Evolutionary conservation across 495 filamentous ascomycete species (phyloP).

Genomic region (Tetracladium setigerum): DNA sequence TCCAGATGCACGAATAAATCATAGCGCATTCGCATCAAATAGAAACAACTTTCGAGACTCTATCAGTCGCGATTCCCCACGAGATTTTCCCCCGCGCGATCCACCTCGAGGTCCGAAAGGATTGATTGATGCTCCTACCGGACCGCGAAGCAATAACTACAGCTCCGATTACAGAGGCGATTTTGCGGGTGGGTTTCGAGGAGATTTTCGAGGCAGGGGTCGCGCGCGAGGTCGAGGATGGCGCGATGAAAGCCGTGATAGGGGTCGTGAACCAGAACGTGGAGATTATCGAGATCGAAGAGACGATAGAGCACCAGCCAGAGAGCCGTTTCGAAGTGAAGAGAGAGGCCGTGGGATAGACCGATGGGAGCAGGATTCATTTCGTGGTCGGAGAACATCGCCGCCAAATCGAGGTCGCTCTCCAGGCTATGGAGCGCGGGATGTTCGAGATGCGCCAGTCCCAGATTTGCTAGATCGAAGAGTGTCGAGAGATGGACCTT

Average conservation of each 20-base stretch:
- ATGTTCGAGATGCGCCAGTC: conserved; percentile 18
- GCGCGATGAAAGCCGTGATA: conserved; percentile 55
- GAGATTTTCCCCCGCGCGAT: conserved; percentile 33
- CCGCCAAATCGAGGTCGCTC: conserved; percentile 35
- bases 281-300: conserved; percentile 38
- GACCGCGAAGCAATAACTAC: conserved; percentile 36
- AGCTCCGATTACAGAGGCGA: conserved; percentile 14
- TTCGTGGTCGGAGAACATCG: conserved; percentile 35
- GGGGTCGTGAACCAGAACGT: conserved; percentile 49
- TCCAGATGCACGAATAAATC: conserved; percentile 39
- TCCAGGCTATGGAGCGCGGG: conserved; percentile 36
- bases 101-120: conserved; percentile 69
- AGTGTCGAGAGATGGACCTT: conserved; percentile 49
- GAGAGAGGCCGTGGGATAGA: conserved; percentile 33
- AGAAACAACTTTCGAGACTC: conserved; percentile 38
- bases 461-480: conserved; percentile 40
- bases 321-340: conserved; percentile 31
- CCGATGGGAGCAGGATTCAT: conserved; percentile 25
- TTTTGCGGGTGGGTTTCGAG: conserved; percentile 27
- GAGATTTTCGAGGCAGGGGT: conserved; percentile 38
- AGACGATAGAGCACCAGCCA: conserved; percentile 22
- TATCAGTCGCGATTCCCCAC: conserved; percentile 10
- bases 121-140: conserved; percentile 51
- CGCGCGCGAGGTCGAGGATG: conserved; percentile 36
- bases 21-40: conserved; percentile 36